phyloP scores from a whole-genome alignment of 306 rosid genomes.

The Trichosanthes truncata region DNA sequence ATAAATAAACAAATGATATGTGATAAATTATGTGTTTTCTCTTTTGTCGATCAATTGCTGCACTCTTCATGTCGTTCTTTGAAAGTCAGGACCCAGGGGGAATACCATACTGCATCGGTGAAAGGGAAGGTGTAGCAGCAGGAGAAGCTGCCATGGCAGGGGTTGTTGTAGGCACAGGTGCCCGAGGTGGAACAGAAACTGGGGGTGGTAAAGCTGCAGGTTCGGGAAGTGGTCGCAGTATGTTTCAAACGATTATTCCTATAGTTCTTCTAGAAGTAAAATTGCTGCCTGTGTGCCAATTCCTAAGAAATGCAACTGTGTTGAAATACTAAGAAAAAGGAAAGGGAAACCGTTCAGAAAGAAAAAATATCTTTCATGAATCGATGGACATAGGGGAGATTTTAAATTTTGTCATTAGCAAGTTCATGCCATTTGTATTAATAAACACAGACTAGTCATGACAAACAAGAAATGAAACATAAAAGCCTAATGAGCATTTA shows the following conservation, averaged over 20 bases:
- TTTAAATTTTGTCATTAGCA: neutral
- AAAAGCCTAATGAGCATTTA: neutral
- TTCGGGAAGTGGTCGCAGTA: constrained; percentile 78
- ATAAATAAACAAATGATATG: too few species aligned
- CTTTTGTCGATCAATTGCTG: too few species aligned
- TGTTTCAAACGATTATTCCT: constrained; percentile 85
- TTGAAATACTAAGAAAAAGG: too few species aligned
- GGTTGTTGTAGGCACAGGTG: constrained; percentile 34
- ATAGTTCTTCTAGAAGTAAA: constrained; percentile 95
- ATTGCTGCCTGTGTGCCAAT: constrained; percentile 90
- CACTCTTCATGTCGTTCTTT: too few species aligned
- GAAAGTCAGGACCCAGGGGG: constrained; percentile 48
- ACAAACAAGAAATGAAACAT: neutral
- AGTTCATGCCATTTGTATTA: too few species aligned
- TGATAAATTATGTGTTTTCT: too few species aligned
- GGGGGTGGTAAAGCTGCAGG: constrained; percentile 46
- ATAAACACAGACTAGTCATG: neutral
- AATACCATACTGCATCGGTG: constrained; percentile 69
- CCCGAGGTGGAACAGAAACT: constrained; percentile 38
- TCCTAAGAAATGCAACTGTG: constrained; percentile 38
- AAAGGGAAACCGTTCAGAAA: too few species aligned
- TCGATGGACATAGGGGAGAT: neutral
- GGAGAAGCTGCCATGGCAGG: constrained; percentile 37
- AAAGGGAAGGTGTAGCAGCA: constrained; percentile 34
- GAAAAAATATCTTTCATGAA: neutral